A percentile compares a stretch with the other conserved stretches of the same genome.
These are phyloP conservation scores for Carnegiea gigantea DNA, from an alignment of 179 eudicot species.

Conservation along the genomic window DNA sequence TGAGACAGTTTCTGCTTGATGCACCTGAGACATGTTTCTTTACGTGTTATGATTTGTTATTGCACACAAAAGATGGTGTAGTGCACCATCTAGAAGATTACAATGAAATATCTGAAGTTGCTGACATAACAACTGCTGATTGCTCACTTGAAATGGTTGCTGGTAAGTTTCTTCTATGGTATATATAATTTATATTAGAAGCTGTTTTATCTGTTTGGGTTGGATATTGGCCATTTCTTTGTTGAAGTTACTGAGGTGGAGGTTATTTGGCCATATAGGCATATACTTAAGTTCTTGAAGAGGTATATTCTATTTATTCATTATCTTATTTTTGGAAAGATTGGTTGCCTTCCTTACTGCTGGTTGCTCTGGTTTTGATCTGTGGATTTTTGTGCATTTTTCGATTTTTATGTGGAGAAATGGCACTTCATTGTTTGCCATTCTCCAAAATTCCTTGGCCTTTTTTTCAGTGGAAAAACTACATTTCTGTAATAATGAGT, in stretches of 20 bases:
- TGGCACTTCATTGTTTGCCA: neutral
- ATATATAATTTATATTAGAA: neutral
- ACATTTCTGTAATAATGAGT: neutral
- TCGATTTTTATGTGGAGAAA: no score
- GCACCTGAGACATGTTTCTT: conserved; percentile 91
- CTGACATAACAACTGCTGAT: conserved; percentile 77
- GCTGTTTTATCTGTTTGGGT: neutral
- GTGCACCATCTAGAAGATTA: conserved; percentile 82
- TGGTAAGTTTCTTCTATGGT: conserved; percentile 45
- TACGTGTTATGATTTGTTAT: conserved; percentile 83
- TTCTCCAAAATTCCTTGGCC: no score
- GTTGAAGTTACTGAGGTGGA: neutral
- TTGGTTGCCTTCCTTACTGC: no score
- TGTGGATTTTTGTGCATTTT: no score
- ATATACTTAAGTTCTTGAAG: no score
- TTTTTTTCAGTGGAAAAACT: neutral
- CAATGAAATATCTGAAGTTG: conserved; percentile 93
- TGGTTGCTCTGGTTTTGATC: no score
- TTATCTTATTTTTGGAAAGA: no score
- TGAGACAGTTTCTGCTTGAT: conserved; percentile 93
- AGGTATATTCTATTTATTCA: no score
- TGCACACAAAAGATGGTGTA: conserved; percentile 74
- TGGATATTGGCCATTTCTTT: neutral
- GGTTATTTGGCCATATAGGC: neutral
- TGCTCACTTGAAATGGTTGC: conserved; percentile 94